Evolutionary conservation across 192 early-diverging fungal species (phyloP), one percentile per base, ranked within the genome.

Genomic region (Podila clonocystis): DNA sequence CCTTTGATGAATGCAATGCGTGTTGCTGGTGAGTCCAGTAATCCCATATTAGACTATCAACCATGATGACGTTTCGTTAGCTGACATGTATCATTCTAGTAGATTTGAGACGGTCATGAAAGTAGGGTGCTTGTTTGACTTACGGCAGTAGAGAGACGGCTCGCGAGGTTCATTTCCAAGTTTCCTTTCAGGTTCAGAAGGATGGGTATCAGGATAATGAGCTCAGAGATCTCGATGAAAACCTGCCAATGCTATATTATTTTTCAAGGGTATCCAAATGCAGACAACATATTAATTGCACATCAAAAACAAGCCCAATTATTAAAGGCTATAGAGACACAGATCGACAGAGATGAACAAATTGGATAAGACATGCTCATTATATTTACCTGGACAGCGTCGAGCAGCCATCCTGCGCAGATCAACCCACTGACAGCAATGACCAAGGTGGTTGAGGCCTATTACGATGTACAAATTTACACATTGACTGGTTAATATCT

Each of bases 151-250:
- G 94, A 93, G 29, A 97, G 84, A n/a, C 96, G 88, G 17, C 95
- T 90, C 5, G 94, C 93, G 74, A 97, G 87, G 67, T 94, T 97
- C 87, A 96, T 93, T 83, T 97, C 96, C 24, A 97, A 86, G 84
- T 97, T 97, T 74, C 96, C 95, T 76, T 97, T 97, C 34, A 97
- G 78, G 74, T 96, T 96, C 57, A 97, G 74, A 28, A 97, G 69
- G 49, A 96, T 91, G n/a, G 96, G 90, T 5, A 96, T 93, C 79
- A 97, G 88, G 65, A 97, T 92, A 83, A 96, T 94, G 11, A 97
- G 82, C 72, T 93, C 91, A 4, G 93, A 86, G 19, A 94, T 83
- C 20, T 83, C 62, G 11, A 82, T 83, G 72, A 95, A 97, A 6
- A 94, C 94, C 22, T 73, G 68, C 88, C 90, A 91, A 72, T 87